Base-by-base conservation (phyloP, 352 stramenopile species). In the Phytopythium sindhum region DNA sequence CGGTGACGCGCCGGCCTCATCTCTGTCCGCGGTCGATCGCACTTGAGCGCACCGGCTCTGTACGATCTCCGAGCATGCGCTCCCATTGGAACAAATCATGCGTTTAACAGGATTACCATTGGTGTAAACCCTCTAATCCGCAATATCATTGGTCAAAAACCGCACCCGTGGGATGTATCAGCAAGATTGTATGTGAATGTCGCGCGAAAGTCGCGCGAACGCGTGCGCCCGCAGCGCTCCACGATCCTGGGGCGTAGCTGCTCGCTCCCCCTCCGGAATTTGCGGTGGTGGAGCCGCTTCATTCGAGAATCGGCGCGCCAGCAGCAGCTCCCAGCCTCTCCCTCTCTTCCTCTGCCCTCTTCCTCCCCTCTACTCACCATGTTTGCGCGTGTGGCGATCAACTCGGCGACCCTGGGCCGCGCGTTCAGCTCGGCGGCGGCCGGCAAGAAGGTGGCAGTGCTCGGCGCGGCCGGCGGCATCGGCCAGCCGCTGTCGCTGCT, bases 401-500 rank as follows among this genome's bases (percentile, higher is more conserved):
- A 59, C 2, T 60, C 67, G 11, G 29, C 53, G 19, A 66, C 68
- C n/a, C 57, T 79, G 41, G 68, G 72, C 60, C 68, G 72, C 57
- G 68, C 80, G 44, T 93, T 80, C 77, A 89, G 80, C 61, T 81
- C 78, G 48, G 73, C 73, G 69, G 58, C 74, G 15, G 81, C 70
- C 60, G 75, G 83, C 63, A 88, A 92, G 71, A 94, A 94, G 73
- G 85, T 94, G 53, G 81, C 86, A 21, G 86, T 92, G 54, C 75
- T 95, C 37, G 98, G 97, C 62, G 98, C 98, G 23, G 93, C 96
- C 24, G 98, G 98, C 54, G 98, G 98, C 66, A 99, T 99, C 71
- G 98, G 98, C 61, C 97, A 99, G 79, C 97, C 97, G 45, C 86
- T 99, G 60, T 99, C 94, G 66, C 88, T 99, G 29, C 83, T 99